Percentiles rank a stretch among this genome's conserved stretches.
Conservation (phyloP, 2,329 filamentous ascomycete genomes). For the Bretziella fagacearum region DNA sequence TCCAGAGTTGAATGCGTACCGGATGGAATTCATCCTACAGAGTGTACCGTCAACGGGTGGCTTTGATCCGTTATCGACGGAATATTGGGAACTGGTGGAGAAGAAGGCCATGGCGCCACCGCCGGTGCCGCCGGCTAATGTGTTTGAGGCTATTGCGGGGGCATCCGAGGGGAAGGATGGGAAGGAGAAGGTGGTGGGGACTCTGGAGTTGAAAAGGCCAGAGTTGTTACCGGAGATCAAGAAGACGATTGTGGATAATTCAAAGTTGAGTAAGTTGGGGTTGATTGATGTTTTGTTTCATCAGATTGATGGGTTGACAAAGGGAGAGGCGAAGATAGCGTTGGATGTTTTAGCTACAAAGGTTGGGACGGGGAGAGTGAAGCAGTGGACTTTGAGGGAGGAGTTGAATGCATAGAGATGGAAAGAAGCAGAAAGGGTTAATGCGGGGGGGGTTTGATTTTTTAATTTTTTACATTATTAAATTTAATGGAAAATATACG, state of each 20-base stretch:
- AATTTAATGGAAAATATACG: too few relatives aligned
- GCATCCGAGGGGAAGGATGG: constrained; percentile 9
- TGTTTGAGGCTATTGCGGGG: constrained; percentile 22
- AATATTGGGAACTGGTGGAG: constrained; percentile 52
- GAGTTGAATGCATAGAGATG: neutral
- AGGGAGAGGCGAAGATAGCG: constrained; percentile 27
- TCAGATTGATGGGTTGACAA: constrained; percentile 24
- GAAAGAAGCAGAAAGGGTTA: neutral
- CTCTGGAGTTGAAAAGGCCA: constrained; percentile 18
- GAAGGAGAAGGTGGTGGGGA: constrained; percentile 20
- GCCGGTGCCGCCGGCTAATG: constrained; percentile 20
- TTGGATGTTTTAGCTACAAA: constrained; percentile 26
- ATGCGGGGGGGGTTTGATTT: too few relatives aligned
- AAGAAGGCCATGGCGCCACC: constrained; percentile 17
- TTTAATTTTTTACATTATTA: too few relatives aligned
- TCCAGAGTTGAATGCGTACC: constrained; percentile 40
- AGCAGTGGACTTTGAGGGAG: constrained; percentile 23
- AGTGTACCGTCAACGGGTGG: constrained; percentile 31
- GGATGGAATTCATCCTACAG: constrained; percentile 61
- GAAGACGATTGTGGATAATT: constrained; percentile 26
- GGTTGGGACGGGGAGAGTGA: constrained; percentile 23
- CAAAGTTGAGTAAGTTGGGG: constrained; percentile 25
- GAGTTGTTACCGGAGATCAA: constrained; percentile 28
- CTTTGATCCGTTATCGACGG: constrained; percentile 71
- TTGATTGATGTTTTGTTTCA: constrained; percentile 27